A percentile compares a stretch with the other conserved stretches of the same genome.
Evolutionary conservation across 2,329 filamentous ascomycete species (phyloP).

Genomic region (Colletotrichum destructivum): DNA sequence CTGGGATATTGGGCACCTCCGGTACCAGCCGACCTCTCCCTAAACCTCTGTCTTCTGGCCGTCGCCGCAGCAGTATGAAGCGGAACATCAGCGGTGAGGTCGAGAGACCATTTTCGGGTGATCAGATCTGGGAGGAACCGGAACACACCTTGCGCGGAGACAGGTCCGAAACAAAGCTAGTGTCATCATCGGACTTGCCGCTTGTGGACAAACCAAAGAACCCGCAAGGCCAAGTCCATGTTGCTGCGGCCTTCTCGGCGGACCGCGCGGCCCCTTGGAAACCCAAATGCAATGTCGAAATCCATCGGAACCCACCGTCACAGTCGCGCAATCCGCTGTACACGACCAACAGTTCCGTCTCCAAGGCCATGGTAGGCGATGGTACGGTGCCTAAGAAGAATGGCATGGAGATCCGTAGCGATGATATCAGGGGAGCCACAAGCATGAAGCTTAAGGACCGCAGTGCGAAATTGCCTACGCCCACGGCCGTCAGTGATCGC

Average conservation of each 20-base stretch:
- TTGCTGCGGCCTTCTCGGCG: conserved; percentile 62
- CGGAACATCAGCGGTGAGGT: conserved; percentile 80
- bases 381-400: conserved; percentile 76
- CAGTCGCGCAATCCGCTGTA: conserved; percentile 88
- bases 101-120: conserved; percentile 77
- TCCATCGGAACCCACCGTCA: conserved; percentile 85
- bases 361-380: conserved; percentile 48
- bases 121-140: conserved; percentile 93
- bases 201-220: conserved; percentile 70
- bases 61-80: conserved; percentile 76
- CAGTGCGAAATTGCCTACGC: conserved; percentile 88
- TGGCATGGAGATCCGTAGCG: conserved; percentile 85
- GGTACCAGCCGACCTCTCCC: conserved; percentile 2
- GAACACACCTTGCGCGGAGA: conserved; percentile 59
- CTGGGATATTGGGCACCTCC: conserved; percentile 24
- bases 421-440: conserved; percentile 92
- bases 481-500: conserved; percentile 90
- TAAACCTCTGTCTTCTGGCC: conserved; percentile 48
- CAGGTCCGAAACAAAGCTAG: conserved; percentile 43
- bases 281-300: conserved; percentile 69
- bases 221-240: conserved; percentile 69
- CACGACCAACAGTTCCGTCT: conserved; percentile 73
- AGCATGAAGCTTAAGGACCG: conserved; percentile 90
- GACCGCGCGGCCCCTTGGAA: conserved; percentile 54
- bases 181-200: conserved; percentile 11